Evolutionary conservation across 106 monocot species (phyloP), one percentile per base, ranked within the genome.

Genomic region (Dendrobium catenatum): DNA sequence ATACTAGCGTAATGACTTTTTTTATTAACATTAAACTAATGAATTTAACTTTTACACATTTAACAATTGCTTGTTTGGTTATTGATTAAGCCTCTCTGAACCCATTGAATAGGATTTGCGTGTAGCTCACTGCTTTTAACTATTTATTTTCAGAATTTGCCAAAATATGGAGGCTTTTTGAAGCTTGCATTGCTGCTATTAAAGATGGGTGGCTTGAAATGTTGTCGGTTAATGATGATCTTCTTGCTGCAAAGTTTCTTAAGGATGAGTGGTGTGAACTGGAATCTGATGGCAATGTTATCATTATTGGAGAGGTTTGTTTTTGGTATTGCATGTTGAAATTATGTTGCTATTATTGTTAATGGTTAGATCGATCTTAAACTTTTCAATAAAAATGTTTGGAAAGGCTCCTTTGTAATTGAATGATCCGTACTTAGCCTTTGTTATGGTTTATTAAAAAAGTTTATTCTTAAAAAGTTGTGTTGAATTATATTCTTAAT

Each of bases 211-310:
- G 94, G 94, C 79, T 75, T 81, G 73, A 81, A 76, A 75, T 90
- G 79, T 42, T 79, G 51, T 58, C 77, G 22, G 77, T 66, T 51
- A 77, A 77, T 59, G 78, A 81, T 83, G 31, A 13, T 77, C 4
- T 68, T 47, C 42, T 79, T 73, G 81, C 55, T 17, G 84, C 89
- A 81, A 87, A 94, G 92, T 94, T 92, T 79, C 77, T 98, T 11
- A 89, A 83, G 80, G 55, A 85, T 68, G 88, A 92, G 51, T 98
- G 94, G 94, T 79, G 73, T 82, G 73, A 81, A 80, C 72, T 90
- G 77, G 48, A 81, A 59, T 59, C 81, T 44, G 82, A 75, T 46
- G 80, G 80, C 67, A 78, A 77, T 82, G 24, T 19, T 79, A 9
- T 58, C 67, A 47, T 81, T 73, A 80, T 41, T 17, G 84, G 89